Evolutionary conservation across 345 rosid genomes (phyloP).

Genomic region (Aquilaria sinensis): DNA sequence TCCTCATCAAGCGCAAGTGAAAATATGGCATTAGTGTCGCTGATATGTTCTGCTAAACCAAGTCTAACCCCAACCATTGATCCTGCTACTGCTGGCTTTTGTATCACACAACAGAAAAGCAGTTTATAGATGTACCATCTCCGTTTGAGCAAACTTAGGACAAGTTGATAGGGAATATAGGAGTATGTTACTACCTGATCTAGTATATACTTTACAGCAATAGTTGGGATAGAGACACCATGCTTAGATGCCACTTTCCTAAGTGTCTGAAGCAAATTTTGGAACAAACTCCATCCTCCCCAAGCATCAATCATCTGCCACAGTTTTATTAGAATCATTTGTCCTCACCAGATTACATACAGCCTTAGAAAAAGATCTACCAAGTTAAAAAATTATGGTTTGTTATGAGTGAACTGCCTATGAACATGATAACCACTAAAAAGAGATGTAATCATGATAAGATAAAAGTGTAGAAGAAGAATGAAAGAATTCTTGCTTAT

Average conservation of each 20-base stretch:
- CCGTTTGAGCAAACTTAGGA: neutral
- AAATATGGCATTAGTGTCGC: constrained; percentile 66
- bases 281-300: constrained; percentile 97
- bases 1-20: constrained; percentile 73
- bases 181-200: constrained; percentile 53
- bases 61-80: constrained; percentile 94
- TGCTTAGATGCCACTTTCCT: constrained; percentile 69
- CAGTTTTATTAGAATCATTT: neutral
- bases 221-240: constrained; percentile 79
- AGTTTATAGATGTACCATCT: neutral
- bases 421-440: too few species aligned
- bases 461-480: too few species aligned
- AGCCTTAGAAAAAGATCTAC: too few species aligned
- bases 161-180: neutral
- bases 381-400: too few species aligned
- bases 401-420: too few species aligned
- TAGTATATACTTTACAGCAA: constrained; percentile 78
- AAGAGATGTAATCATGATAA: too few species aligned
- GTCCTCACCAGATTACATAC: too few species aligned
- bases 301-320: constrained; percentile 93
- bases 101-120: constrained; percentile 1
- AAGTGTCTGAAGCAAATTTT: constrained; percentile 62
- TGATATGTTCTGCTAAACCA: constrained; percentile 72
- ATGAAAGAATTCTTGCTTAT: too few species aligned
- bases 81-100: constrained; percentile 84